These are phyloP conservation scores for Halenospora varia DNA, from an alignment of 495 filamentous ascomycete genomes.

Conservation along the genomic window DNA sequence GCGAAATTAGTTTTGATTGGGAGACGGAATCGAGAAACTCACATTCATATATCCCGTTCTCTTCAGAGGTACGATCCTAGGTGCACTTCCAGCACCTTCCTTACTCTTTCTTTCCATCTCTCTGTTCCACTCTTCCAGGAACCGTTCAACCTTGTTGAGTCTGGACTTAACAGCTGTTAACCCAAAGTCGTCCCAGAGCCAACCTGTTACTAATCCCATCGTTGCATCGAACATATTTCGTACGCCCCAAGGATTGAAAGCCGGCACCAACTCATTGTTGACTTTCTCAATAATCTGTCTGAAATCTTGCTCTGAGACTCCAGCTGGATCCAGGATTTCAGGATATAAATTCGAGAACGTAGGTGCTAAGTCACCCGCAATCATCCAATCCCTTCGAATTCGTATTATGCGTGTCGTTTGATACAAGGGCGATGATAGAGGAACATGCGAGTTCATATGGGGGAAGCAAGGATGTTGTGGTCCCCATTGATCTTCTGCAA, in stretches of 20 bases:
- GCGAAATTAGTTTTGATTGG: neutral
- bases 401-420: slow-evolving; percentile 83
- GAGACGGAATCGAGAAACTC: slow-evolving; percentile 26
- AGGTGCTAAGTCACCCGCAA: slow-evolving; percentile 85
- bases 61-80: slow-evolving; percentile 71
- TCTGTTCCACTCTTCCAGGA: slow-evolving; percentile 77
- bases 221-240: slow-evolving; percentile 73
- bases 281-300: slow-evolving; percentile 71
- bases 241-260: slow-evolving; percentile 67
- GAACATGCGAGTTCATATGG: slow-evolving; percentile 89
- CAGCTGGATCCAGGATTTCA: slow-evolving; percentile 83
- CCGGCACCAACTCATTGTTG: slow-evolving; percentile 65
- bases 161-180: slow-evolving; percentile 66
- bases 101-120: slow-evolving; percentile 51
- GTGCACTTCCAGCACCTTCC: slow-evolving; percentile 50
- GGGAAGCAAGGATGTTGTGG: slow-evolving; percentile 89
- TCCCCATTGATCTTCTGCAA: slow-evolving; percentile 63
- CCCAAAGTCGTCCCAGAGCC: slow-evolving; percentile 90
- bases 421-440: slow-evolving; percentile 67
- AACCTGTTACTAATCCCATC: slow-evolving; percentile 76
- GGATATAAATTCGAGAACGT: slow-evolving; percentile 93
- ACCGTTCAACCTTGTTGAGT: slow-evolving; percentile 62
- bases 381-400: slow-evolving; percentile 85
- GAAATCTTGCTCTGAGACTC: slow-evolving; percentile 76
- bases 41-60: slow-evolving; percentile 86